phyloP scores from a whole-genome alignment of 2,329 filamentous ascomycete species.

The Clarireedia hainanense region DNA sequence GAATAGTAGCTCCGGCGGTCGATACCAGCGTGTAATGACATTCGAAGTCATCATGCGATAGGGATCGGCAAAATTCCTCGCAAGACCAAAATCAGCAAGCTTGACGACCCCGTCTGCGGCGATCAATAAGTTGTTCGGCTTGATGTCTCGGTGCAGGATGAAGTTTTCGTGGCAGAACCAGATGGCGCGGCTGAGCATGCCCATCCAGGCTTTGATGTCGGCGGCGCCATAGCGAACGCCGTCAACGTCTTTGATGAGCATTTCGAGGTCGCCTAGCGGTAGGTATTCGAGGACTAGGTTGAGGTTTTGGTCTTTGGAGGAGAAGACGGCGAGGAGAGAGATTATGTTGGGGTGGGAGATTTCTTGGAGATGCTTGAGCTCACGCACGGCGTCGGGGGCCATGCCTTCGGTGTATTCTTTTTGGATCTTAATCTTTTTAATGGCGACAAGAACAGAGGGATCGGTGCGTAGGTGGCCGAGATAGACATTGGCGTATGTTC shows the following conservation, averaged over 20 bases:
- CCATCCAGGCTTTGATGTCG: constrained; percentile 98
- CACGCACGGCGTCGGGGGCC: constrained; percentile 87
- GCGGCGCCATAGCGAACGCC: constrained; percentile 73
- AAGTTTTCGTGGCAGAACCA: constrained; percentile 97
- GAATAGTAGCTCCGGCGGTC: constrained; percentile 88
- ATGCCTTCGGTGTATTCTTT: constrained; percentile 86
- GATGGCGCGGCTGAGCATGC: constrained; percentile 85
- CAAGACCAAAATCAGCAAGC: constrained; percentile 94
- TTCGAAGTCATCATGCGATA: constrained; percentile 84
- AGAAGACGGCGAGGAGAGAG: constrained; percentile 84
- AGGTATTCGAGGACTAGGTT: constrained; percentile 93
- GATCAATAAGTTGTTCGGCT: constrained; percentile 95
- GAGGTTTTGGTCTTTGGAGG: constrained; percentile 91
- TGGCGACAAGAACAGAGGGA: constrained; percentile 70
- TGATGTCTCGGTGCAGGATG: constrained; percentile 94
- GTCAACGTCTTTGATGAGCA: constrained; percentile 80
- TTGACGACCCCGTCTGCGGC: constrained; percentile 90
- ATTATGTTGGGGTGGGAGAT: constrained; percentile 95
- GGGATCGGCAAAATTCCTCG: constrained; percentile 81
- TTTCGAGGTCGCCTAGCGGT: constrained; percentile 88
- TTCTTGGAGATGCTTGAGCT: constrained; percentile 93
- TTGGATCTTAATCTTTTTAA: constrained; percentile 87
- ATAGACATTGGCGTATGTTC: constrained; percentile 95
- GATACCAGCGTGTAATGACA: constrained; percentile 96
- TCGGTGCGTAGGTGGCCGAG: constrained; percentile 71